Percentiles rank a stretch among this genome's conserved stretches.
phyloP scores from a whole-genome alignment of 208 protist species.

The Naegleria fowleri region DNA sequence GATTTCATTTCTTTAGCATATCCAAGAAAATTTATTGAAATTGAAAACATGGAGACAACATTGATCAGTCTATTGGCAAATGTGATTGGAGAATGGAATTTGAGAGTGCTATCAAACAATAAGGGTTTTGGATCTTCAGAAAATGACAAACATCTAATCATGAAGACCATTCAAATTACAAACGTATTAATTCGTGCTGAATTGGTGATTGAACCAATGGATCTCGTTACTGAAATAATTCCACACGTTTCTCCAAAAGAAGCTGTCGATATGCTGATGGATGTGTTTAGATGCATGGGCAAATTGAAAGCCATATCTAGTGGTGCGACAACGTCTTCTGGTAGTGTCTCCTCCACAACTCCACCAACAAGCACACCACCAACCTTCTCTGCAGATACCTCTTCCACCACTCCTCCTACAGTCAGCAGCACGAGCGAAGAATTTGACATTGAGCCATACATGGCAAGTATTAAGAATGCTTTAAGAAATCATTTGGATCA shows the following conservation, averaged over 20 bases:
- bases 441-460: neutral
- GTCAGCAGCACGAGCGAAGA: neutral
- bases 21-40: neutral
- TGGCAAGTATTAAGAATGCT: neutral
- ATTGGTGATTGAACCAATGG: neutral
- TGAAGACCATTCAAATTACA: neutral
- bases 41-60: neutral
- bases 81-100: constrained; percentile 12
- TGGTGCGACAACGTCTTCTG: neutral
- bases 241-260: neutral
- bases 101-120: neutral
- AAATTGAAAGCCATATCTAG: too few species aligned
- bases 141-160: neutral
- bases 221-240: neutral
- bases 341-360: neutral
- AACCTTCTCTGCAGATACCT: neutral
- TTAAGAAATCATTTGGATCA: neutral
- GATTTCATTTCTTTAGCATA: neutral
- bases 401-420: neutral
- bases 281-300: neutral
- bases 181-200: neutral
- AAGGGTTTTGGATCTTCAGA: neutral
- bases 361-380: neutral
- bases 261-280: neutral
- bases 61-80: neutral